These are phyloP conservation scores for Strombidium stylifer DNA, from an alignment of 73 alveolate genomes.

Conservation along the genomic window DNA sequence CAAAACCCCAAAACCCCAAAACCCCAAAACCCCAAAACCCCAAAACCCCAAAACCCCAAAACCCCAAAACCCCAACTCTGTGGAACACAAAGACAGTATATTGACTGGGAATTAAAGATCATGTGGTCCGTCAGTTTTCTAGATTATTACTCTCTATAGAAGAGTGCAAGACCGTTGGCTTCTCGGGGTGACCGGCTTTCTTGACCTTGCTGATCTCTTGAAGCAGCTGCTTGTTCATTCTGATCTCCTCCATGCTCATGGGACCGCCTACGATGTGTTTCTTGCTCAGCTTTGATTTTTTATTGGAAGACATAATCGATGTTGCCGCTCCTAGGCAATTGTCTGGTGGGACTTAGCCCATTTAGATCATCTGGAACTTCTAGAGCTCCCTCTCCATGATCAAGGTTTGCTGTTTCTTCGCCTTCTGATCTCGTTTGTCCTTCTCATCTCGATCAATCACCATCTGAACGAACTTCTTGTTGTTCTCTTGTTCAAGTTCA, in stretches of 20 bases:
- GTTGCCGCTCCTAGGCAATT: conserved; percentile 11
- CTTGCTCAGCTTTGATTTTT: too few relatives aligned
- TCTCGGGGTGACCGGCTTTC: too few relatives aligned
- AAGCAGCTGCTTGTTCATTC: conserved; percentile 5
- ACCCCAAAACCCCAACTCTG: too few relatives aligned
- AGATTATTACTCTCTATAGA: too few relatives aligned
- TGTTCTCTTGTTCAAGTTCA: neutral
- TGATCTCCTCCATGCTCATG: conserved; percentile 28
- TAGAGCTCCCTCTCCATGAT: neutral
- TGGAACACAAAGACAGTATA: too few relatives aligned
- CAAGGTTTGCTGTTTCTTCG: neutral
- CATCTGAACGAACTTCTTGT: conserved; percentile 7
- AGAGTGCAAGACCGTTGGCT: too few relatives aligned
- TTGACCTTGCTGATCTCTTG: conserved; percentile 12
- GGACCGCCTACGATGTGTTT: conserved; percentile 20
- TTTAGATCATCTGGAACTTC: neutral
- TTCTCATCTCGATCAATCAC: conserved; percentile 17
- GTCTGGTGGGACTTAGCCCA: neutral
- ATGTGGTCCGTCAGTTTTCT: too few relatives aligned
- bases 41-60: too few relatives aligned
- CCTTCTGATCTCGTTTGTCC: neutral
- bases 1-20: too few relatives aligned
- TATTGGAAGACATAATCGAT: too few relatives aligned
- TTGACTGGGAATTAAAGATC: too few relatives aligned
- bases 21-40: too few relatives aligned